phyloP scores from a whole-genome alignment of 2,329 filamentous ascomycete species.

The Cadophora sp. region DNA sequence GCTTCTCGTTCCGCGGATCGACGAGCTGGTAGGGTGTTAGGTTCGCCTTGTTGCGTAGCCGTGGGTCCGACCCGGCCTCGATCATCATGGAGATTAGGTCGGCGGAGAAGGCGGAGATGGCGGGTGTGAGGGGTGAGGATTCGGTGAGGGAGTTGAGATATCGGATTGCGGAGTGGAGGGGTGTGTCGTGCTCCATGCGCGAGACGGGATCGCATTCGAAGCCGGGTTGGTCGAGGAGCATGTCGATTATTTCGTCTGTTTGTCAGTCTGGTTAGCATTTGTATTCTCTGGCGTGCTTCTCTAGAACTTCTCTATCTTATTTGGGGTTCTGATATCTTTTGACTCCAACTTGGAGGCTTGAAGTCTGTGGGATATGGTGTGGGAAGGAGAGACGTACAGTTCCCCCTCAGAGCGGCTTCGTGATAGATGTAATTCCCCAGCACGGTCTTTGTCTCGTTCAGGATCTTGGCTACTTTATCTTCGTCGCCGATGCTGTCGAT shows the following conservation, averaged over 20 bases:
- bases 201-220: constrained; percentile 85
- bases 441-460: constrained; percentile 86
- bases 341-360: neutral
- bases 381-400: constrained; percentile 65
- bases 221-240: constrained; percentile 81
- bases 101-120: constrained; percentile 68
- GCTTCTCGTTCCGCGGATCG: constrained; percentile 70
- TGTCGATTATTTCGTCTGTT: constrained; percentile 80
- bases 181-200: constrained; percentile 76
- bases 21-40: constrained; percentile 75
- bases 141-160: constrained; percentile 74
- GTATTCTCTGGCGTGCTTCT: too few species aligned
- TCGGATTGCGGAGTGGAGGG: constrained; percentile 78
- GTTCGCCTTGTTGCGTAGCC: constrained; percentile 74
- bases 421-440: constrained; percentile 91
- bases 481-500: constrained; percentile 62
- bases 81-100: constrained; percentile 80
- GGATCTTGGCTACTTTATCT: constrained; percentile 73
- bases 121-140: constrained; percentile 45
- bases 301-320: too few species aligned
- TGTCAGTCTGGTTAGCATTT: neutral
- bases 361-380: neutral
- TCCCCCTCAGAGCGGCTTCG: constrained; percentile 83
- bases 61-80: constrained; percentile 74
- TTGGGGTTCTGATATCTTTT: neutral